These are phyloP conservation scores for Debaryomyces udenii DNA, from an alignment of 1,139 yeast species.

Conservation along the genomic window DNA sequence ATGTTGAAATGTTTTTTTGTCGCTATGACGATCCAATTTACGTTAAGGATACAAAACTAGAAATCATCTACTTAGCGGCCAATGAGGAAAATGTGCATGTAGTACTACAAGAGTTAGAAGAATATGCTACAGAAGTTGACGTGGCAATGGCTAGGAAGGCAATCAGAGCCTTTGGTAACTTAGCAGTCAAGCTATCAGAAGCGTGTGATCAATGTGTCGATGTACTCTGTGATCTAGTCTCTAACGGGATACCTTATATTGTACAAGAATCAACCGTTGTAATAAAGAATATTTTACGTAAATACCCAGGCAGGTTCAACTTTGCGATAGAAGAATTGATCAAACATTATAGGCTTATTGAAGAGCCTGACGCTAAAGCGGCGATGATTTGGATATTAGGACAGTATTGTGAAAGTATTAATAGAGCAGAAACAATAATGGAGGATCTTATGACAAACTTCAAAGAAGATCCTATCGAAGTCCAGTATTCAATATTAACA, in stretches of 20 bases:
- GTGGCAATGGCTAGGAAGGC: constrained; percentile 86
- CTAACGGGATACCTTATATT: constrained; percentile 71
- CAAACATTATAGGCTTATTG: constrained; percentile 49
- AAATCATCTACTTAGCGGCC: constrained; percentile 80
- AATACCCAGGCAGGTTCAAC: constrained; percentile 61
- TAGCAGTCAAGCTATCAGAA: constrained; percentile 70
- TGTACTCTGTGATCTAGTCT: constrained; percentile 59
- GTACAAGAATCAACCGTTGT: constrained; percentile 83
- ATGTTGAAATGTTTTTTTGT: constrained; percentile 79
- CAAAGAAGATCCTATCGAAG: constrained; percentile 67
- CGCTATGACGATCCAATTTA: constrained; percentile 84
- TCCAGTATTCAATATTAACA: constrained; percentile 73
- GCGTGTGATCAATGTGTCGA: constrained; percentile 66
- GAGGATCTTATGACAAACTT: constrained; percentile 50
- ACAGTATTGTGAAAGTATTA: constrained; percentile 59
- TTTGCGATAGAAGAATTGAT: constrained; percentile 45
- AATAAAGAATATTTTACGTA: constrained; percentile 72
- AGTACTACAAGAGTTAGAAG: constrained; percentile 77
- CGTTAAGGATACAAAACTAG: constrained; percentile 88
- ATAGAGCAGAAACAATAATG: constrained; percentile 50
- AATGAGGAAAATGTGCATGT: constrained; percentile 59
- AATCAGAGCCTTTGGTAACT: constrained; percentile 84
- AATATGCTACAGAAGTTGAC: constrained; percentile 86
- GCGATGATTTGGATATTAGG: constrained; percentile 88
- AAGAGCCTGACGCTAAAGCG: constrained; percentile 78